Percentiles rank a stretch among this genome's conserved stretches.
Evolutionary conservation across 202 grass and related monocot genomes (phyloP).

Genomic region (Hordeum pubiflorum): DNA sequence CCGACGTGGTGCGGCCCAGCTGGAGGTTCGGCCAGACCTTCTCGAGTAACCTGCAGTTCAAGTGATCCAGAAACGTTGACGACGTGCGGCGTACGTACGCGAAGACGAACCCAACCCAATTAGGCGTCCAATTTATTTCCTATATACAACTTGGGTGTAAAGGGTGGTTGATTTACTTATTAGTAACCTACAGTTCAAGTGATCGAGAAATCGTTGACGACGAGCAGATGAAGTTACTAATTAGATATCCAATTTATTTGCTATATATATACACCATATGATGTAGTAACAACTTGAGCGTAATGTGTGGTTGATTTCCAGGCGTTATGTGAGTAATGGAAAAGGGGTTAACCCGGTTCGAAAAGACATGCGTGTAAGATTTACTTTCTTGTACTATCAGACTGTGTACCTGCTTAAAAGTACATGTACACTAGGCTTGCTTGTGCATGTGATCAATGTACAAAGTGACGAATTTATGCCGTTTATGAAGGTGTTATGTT

Average conservation of each 20-base stretch:
- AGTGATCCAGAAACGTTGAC: neutral
- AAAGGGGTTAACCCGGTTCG: too few species aligned
- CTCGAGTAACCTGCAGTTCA: neutral
- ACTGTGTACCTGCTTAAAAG: neutral
- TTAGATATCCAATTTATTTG: too few species aligned
- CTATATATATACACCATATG: too few species aligned
- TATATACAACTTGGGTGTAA: neutral
- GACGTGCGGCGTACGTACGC: neutral
- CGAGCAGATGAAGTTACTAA: too few species aligned
- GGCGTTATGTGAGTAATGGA: too few species aligned
- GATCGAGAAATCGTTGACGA: too few species aligned
- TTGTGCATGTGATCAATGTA: neutral
- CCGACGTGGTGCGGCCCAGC: neutral
- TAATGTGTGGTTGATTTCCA: too few species aligned
- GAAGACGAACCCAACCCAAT: neutral
- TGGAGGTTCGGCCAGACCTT: slow-evolving; percentile 5
- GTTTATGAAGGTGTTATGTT: neutral
- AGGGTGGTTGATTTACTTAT: neutral
- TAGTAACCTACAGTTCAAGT: too few species aligned
- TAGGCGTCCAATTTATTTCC: neutral
- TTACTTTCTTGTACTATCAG: neutral
- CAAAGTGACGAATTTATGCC: neutral
- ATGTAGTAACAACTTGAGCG: too few species aligned
- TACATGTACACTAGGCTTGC: neutral
- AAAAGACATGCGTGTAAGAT: too few species aligned